Percentiles rank a stretch among this genome's conserved stretches.
Conservation (phyloP, 192 early-diverging fungal species). For the Coemansia sp. region DNA sequence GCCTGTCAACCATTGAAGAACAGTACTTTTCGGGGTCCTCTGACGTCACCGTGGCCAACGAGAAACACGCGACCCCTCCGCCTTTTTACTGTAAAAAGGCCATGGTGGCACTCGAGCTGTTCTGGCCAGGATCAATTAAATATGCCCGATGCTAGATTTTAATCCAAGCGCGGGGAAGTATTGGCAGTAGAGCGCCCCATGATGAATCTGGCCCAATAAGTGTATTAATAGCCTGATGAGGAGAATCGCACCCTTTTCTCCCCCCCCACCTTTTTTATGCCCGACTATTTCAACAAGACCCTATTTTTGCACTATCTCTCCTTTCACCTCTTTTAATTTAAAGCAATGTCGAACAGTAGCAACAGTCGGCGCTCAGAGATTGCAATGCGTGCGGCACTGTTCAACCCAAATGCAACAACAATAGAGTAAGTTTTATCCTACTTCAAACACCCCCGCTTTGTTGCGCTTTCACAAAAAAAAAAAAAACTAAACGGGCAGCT, state of each 20-base stretch:
- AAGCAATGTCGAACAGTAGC: not conserved
- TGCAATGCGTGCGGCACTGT: slow-evolving; percentile 52
- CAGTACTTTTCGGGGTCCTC: not conserved
- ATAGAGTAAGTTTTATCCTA: slow-evolving; percentile 15
- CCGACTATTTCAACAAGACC: too few species aligned
- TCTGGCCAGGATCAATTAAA: not conserved
- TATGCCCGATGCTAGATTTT: not conserved
- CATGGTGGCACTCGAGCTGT: not conserved
- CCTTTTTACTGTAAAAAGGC: not conserved
- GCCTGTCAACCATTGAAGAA: not conserved
- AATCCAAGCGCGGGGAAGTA: not conserved
- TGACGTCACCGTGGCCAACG: not conserved
- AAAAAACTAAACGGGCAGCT: too few species aligned
- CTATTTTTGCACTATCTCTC: not conserved
- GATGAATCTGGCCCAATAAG: not conserved
- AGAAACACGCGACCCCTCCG: not conserved
- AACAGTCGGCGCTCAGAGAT: slow-evolving; percentile 41
- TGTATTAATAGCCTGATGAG: not conserved
- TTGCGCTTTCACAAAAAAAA: too few species aligned
- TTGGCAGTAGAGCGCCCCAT: not conserved
- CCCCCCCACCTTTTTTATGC: not conserved
- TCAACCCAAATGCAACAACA: slow-evolving; percentile 33
- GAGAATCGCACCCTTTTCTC: not conserved
- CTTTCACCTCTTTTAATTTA: not conserved
- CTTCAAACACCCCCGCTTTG: not conserved